Evolutionary conservation across 176 grass and related monocot genomes (phyloP).

Genomic region (Eragrostis nindensis): DNA sequence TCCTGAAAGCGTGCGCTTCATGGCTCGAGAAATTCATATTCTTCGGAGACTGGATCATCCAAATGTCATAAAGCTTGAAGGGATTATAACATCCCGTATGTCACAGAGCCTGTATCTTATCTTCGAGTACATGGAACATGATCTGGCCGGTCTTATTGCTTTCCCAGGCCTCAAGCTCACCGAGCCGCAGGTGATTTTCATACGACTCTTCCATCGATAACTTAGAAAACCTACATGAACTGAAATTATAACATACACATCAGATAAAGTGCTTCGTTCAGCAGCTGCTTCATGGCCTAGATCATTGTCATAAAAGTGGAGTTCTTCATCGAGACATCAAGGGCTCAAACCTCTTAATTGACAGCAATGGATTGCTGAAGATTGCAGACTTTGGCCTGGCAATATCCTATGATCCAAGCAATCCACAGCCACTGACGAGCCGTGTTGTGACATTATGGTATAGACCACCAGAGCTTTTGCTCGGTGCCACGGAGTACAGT

Average conservation of each 20-base stretch:
- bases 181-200: conserved; percentile 65
- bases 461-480: conserved; percentile 81
- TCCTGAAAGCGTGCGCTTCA: conserved; percentile 90
- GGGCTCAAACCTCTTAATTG: conserved; percentile 81
- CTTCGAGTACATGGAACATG: conserved; percentile 93
- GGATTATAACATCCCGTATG: conserved; percentile 65
- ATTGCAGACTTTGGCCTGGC: conserved; percentile 92
- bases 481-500: conserved; percentile 75
- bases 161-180: conserved; percentile 79
- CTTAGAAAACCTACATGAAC: conserved; percentile 22
- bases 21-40: conserved; percentile 87
- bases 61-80: conserved; percentile 91
- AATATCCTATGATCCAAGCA: conserved; percentile 64
- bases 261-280: conserved; percentile 80
- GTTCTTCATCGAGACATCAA: conserved; percentile 92
- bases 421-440: conserved; percentile 70
- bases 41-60: conserved; percentile 78
- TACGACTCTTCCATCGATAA: conserved; percentile 33
- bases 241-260: conserved; percentile 35
- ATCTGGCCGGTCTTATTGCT: conserved; percentile 77
- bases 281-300: conserved; percentile 78
- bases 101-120: conserved; percentile 83
- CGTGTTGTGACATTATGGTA: conserved; percentile 96
- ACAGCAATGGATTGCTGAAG: conserved; percentile 65
- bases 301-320: conserved; percentile 76